phyloP scores from a whole-genome alignment of 345 rosid genomes.

The Anastatica hierochuntica region DNA sequence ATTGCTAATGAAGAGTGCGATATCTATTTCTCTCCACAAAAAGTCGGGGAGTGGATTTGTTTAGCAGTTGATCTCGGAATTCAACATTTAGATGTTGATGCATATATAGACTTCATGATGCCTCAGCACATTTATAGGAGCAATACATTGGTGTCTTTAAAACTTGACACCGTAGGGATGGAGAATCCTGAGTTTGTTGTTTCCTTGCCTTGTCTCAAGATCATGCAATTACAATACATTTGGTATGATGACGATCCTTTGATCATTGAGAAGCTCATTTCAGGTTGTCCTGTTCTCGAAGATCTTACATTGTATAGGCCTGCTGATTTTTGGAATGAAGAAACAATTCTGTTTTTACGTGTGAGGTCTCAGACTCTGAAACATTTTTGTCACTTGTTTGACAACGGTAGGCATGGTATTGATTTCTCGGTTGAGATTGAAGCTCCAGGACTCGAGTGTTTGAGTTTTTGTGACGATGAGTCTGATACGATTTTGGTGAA shows the following conservation, averaged over 20 bases:
- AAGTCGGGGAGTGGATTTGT: background rate
- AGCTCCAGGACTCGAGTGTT: conserved; percentile 1
- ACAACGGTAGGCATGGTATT: fast-evolving
- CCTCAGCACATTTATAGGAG: background rate
- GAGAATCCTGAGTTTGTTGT: background rate
- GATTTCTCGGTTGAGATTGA: background rate
- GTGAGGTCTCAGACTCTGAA: conserved; percentile 6
- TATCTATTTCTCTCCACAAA: no score
- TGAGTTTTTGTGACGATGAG: background rate
- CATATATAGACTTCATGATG: background rate
- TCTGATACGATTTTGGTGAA: background rate
- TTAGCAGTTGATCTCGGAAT: background rate
- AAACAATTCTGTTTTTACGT: background rate
- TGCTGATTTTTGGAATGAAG: background rate
- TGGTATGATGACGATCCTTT: background rate
- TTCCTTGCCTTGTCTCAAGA: conserved; percentile 12
- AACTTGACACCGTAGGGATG: background rate
- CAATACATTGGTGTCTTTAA: conserved; percentile 6
- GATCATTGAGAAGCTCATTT: background rate
- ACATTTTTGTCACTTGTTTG: background rate
- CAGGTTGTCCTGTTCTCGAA: conserved; percentile 11
- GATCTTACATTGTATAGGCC: background rate
- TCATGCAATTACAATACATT: background rate
- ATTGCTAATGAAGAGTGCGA: background rate
- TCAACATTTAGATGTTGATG: background rate